Conservation (phyloP, 176 grass and related monocot genomes). For the Ensete ventricosum region DNA sequence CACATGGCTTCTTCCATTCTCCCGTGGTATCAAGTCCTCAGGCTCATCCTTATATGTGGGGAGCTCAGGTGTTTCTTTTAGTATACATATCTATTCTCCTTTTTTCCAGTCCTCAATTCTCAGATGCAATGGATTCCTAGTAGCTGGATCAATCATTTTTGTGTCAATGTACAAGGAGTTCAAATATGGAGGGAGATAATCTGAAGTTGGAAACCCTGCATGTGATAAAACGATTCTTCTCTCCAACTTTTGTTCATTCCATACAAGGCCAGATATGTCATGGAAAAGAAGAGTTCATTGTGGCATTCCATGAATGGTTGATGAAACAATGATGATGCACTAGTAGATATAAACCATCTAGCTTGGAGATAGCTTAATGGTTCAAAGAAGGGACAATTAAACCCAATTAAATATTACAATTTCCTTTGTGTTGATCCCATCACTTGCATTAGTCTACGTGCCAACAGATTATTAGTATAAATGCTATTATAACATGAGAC, state of each 20-base stretch:
- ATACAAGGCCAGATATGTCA: background rate
- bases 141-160: background rate
- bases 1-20: conserved; percentile 87
- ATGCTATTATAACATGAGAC: no score
- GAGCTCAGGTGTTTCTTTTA: conserved; percentile 48
- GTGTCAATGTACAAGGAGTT: background rate
- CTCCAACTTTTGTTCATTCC: background rate
- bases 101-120: background rate
- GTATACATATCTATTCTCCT: background rate
- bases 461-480: no score
- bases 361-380: background rate
- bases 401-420: no score
- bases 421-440: no score
- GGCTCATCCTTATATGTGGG: conserved; percentile 97
- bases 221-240: background rate
- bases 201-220: background rate
- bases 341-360: background rate
- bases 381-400: no score
- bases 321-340: background rate
- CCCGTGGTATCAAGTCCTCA: conserved; percentile 68
- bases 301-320: background rate
- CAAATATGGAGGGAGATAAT: background rate
- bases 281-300: background rate
- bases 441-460: no score
- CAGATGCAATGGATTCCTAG: background rate